Conservation (phyloP, 345 rosid genomes). For the Limnanthes douglasii region DNA sequence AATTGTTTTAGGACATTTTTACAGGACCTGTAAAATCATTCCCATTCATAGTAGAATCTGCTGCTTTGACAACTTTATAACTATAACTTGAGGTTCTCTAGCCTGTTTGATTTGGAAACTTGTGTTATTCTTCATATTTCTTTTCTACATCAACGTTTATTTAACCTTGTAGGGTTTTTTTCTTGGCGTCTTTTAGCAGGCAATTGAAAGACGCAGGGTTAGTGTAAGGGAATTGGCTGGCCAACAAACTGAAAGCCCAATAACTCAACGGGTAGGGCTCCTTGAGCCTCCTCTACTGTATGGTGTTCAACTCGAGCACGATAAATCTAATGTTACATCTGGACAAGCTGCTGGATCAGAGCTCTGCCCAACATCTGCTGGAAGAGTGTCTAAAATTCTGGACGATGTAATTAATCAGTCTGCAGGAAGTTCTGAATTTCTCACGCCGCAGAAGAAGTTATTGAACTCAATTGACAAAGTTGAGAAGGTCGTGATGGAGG, state of each 20-base stretch:
- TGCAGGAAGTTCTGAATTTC: constrained; percentile 27
- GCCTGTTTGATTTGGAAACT: no score
- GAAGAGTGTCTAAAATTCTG: constrained; percentile 39
- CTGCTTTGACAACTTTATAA: no score
- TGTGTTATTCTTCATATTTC: no score
- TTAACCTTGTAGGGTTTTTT: constrained; percentile 3
- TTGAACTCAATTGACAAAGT: constrained; percentile 69
- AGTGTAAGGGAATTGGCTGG: constrained; percentile 30
- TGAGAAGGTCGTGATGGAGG: constrained; percentile 61
- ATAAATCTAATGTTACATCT: constrained; percentile 23
- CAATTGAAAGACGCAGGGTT: constrained; percentile 64
- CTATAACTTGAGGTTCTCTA: no score
- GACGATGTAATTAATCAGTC: constrained; percentile 28
- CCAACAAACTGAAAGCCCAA: constrained; percentile 27
- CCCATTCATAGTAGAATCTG: no score
- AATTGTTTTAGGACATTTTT: no score
- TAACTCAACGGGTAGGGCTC: constrained; percentile 14
- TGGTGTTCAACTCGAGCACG: constrained; percentile 24
- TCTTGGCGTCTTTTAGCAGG: constrained; percentile 21
- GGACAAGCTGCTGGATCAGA: constrained; percentile 20
- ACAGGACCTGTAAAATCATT: no score
- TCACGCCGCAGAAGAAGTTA: constrained; percentile 89
- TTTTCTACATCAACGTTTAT: no score
- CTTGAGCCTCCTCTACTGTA: constrained; percentile 18
- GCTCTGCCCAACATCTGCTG: constrained; percentile 27